These are phyloP conservation scores for Phyllosticta citriasiana DNA, from an alignment of 2,329 filamentous ascomycete species.

Conservation along the genomic window DNA sequence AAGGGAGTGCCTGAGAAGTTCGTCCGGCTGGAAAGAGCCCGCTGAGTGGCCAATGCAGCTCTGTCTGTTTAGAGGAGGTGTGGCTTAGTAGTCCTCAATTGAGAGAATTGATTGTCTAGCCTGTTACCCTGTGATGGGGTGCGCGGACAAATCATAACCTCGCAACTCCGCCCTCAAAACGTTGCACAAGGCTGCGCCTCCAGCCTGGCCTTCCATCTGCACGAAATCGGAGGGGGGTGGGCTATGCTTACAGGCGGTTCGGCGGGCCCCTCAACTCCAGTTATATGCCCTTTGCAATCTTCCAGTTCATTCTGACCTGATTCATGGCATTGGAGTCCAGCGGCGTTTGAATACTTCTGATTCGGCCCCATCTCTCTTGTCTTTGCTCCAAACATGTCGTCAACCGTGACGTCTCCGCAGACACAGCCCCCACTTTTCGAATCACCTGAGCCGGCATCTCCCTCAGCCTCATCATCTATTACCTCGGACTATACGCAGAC, in stretches of 20 bases:
- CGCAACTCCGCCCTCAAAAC: neutral
- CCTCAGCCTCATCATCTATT: neutral
- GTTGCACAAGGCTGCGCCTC: neutral
- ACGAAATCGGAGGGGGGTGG: neutral
- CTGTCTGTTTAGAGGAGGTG: neutral
- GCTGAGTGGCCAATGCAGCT: neutral
- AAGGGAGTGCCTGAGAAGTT: neutral
- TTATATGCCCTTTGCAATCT: neutral
- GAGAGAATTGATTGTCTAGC: neutral
- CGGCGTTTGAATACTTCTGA: neutral
- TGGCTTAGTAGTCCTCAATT: neutral
- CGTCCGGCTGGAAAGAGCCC: neutral
- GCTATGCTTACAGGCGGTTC: neutral
- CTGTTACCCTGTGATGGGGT: neutral
- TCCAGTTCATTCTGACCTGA: neutral
- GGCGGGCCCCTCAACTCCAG: neutral
- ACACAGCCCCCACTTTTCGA: constrained; percentile 3
- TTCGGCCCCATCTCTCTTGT: neutral
- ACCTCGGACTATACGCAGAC: neutral
- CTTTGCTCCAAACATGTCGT: neutral
- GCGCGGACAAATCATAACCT: neutral
- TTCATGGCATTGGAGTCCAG: neutral
- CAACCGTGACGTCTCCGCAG: neutral
- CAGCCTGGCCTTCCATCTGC: neutral
- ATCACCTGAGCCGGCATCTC: neutral